Percentiles rank a stretch among this genome's conserved stretches.
These are phyloP conservation scores for Beauveria rudraprayagi DNA, from an alignment of 2,329 filamentous ascomycete genomes.

Conservation along the genomic window DNA sequence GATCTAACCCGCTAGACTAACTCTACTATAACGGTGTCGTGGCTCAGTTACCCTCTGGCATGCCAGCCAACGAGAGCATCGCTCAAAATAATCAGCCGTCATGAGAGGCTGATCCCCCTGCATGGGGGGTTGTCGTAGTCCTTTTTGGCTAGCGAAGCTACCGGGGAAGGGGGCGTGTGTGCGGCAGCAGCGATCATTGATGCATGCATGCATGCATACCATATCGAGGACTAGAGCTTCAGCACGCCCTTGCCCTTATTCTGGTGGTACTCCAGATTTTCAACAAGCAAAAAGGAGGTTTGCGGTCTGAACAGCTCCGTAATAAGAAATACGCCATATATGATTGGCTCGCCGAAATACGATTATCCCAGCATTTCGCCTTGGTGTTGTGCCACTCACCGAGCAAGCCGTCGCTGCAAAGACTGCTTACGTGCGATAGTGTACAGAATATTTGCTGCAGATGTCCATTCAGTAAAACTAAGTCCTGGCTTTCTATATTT, in stretches of 20 bases:
- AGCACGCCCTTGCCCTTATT: neutral
- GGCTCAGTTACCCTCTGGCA: neutral
- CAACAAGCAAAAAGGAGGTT: neutral
- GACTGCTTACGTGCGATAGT: no score
- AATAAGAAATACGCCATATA: neutral
- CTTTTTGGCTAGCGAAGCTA: neutral
- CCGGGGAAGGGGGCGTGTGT: neutral
- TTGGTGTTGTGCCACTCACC: neutral
- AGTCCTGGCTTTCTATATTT: no score
- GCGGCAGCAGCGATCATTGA: neutral
- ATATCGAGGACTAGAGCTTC: neutral
- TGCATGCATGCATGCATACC: neutral
- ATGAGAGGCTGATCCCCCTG: constrained; percentile 3
- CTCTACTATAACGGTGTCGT: neutral
- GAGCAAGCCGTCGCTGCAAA: neutral
- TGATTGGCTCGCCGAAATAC: neutral
- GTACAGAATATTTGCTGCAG: no score
- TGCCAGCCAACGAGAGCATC: neutral
- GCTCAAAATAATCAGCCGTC: neutral
- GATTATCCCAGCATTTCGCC: neutral
- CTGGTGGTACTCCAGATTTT: neutral
- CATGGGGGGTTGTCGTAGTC: neutral
- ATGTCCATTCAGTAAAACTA: no score
- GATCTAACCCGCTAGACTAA: no score
- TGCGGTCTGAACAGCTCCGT: neutral